phyloP scores from a whole-genome alignment of 108 stramenopile species.

The Mediolabrus comicus region DNA sequence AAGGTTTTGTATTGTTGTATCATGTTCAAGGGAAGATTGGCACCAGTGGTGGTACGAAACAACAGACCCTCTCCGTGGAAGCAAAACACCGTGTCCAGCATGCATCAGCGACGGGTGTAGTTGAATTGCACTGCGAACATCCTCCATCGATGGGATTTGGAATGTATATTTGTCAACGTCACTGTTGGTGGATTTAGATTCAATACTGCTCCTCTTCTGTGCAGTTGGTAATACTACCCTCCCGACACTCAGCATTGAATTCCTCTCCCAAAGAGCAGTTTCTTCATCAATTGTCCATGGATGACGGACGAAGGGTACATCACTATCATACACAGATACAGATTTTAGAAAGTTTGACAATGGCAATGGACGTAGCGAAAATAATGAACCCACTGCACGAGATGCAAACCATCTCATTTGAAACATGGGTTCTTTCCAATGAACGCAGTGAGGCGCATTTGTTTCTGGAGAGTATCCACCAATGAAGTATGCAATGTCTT shows the following conservation, averaged over 20 bases:
- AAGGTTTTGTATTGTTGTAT: constrained; percentile 6
- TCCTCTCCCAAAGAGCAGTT: constrained; percentile 45
- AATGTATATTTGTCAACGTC: constrained; percentile 24
- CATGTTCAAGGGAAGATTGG: constrained; percentile 11
- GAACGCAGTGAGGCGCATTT: constrained; percentile 33
- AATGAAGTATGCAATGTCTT: constrained; percentile 26
- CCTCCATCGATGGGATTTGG: constrained; percentile 50
- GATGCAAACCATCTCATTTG: constrained; percentile 70
- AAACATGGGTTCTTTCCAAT: constrained; percentile 37
- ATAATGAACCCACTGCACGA: constrained; percentile 55
- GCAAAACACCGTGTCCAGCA: constrained; percentile 60
- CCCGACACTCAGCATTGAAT: constrained; percentile 25
- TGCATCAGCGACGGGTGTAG: constrained; percentile 63
- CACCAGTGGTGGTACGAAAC: constrained; percentile 34
- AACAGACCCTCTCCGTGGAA: constrained; percentile 52
- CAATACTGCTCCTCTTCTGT: constrained; percentile 11
- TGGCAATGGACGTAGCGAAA: constrained; percentile 58
- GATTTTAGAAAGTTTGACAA: constrained; percentile 42
- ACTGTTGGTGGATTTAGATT: neutral
- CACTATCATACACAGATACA: constrained; percentile 44
- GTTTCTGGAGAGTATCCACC: constrained; percentile 54
- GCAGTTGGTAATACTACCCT: constrained; percentile 31
- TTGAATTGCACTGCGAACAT: constrained; percentile 44
- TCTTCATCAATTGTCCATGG: constrained; percentile 74
- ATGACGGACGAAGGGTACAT: constrained; percentile 74